phyloP scores from a whole-genome alignment of 495 filamentous ascomycete species.

The Choiromyces venosus region DNA sequence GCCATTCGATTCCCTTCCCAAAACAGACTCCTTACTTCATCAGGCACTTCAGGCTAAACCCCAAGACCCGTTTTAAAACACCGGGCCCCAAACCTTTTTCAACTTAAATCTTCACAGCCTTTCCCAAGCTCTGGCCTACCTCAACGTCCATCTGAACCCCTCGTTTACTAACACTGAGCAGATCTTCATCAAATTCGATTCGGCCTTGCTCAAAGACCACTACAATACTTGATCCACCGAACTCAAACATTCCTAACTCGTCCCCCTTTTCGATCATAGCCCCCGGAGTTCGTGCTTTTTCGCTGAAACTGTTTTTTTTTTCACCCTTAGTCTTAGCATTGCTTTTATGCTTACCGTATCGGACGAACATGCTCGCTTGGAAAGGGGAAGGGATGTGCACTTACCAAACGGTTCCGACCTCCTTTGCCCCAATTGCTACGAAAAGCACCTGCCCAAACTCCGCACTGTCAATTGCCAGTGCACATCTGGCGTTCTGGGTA shows the following conservation, averaged over 20 bases:
- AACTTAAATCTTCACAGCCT: slow-evolving; percentile 6
- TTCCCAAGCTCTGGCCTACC: slow-evolving; percentile 43
- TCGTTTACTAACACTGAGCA: slow-evolving; percentile 31
- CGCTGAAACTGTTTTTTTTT: slow-evolving; percentile 33
- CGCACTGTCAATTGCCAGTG: slow-evolving; percentile 35
- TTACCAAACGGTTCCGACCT: slow-evolving; percentile 43
- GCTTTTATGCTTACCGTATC: background rate
- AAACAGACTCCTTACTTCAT: background rate
- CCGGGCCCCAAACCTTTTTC: slow-evolving; percentile 3
- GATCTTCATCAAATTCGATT: slow-evolving; percentile 44
- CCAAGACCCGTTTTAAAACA: background rate
- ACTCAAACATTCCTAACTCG: slow-evolving; percentile 45
- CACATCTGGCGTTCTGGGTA: slow-evolving; percentile 37
- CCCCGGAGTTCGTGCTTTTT: slow-evolving; percentile 37
- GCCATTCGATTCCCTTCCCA: background rate
- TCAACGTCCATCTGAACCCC: slow-evolving; percentile 40
- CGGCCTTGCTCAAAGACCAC: slow-evolving; percentile 43
- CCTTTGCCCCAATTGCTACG: slow-evolving; percentile 40
- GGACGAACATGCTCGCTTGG: background rate
- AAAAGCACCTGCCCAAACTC: slow-evolving; percentile 44
- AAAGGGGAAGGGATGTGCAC: background rate
- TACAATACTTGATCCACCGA: slow-evolving; percentile 44
- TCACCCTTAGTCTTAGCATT: background rate
- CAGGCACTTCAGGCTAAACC: background rate
- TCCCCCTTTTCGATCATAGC: slow-evolving; percentile 42